Evolutionary conservation across 208 protist genomes (phyloP).

Genomic region (Acanthamoeba sp.): DNA sequence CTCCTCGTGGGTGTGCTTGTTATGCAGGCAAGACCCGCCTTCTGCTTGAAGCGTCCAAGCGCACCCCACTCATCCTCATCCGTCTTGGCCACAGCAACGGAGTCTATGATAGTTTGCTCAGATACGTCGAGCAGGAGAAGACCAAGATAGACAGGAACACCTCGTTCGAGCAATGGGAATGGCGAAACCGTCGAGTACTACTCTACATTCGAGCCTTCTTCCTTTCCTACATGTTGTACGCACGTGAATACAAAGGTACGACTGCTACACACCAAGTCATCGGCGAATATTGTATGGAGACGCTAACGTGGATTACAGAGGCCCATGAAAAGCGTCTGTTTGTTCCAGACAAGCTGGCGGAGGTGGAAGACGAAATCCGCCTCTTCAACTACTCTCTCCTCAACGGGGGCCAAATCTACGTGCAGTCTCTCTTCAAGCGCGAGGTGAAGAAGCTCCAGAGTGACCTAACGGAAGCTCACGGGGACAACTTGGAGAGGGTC

Average conservation of each 20-base stretch:
- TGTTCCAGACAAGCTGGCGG: slow-evolving; percentile 18
- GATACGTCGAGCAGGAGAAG: neutral
- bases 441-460: slow-evolving; percentile 14
- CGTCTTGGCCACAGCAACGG: slow-evolving; percentile 53
- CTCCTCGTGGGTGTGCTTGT: neutral
- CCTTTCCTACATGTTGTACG: slow-evolving; percentile 33
- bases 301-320: slow-evolving; percentile 27
- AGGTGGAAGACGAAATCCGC: slow-evolving; percentile 40
- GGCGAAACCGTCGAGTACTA: neutral
- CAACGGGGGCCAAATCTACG: slow-evolving; percentile 40
- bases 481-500: neutral
- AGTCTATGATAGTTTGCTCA: neutral
- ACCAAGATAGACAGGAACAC: neutral
- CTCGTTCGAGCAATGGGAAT: neutral
- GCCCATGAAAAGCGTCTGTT: slow-evolving; percentile 22
- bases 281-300: neutral
- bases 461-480: neutral
- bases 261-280: neutral
- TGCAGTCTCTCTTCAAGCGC: neutral
- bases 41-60: slow-evolving; percentile 33
- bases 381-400: slow-evolving; percentile 70
- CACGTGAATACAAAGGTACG: slow-evolving; percentile 35
- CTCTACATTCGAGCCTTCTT: slow-evolving; percentile 14
- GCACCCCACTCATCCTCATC: slow-evolving; percentile 71
- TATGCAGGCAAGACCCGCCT: slow-evolving; percentile 54